phyloP scores from a whole-genome alignment of 352 stramenopile genomes.

The Phytophthora cactorum region DNA sequence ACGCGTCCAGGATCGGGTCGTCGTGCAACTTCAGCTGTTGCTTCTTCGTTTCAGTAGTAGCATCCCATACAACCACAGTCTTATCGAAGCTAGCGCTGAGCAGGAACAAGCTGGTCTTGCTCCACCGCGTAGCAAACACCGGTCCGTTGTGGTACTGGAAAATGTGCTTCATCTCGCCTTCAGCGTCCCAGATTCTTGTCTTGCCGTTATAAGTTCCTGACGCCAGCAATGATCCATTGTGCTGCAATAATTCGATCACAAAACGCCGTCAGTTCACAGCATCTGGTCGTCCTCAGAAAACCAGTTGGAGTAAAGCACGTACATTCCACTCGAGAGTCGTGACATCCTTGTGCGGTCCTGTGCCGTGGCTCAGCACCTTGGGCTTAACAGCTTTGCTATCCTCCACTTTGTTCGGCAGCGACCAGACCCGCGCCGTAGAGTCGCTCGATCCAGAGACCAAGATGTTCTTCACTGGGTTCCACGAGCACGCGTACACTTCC shows the following conservation, averaged over 20 bases:
- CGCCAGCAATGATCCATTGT: slow-evolving; percentile 91
- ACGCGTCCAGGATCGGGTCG: slow-evolving; percentile 90
- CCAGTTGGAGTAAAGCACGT: slow-evolving; percentile 30
- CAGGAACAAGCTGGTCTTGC: slow-evolving; percentile 73
- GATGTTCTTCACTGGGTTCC: slow-evolving; percentile 96
- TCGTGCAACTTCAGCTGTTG: slow-evolving; percentile 95
- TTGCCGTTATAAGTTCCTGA: slow-evolving; percentile 97
- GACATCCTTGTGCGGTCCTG: slow-evolving; percentile 96
- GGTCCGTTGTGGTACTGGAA: slow-evolving; percentile 88
- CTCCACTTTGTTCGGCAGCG: slow-evolving; percentile 79
- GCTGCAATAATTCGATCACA: slow-evolving; percentile 37
- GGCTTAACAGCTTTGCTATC: slow-evolving; percentile 45
- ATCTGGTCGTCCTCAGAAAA: slow-evolving; percentile 6
- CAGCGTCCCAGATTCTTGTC: slow-evolving; percentile 76
- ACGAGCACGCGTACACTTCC: slow-evolving; percentile 97
- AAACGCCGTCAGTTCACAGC: slow-evolving; percentile 25
- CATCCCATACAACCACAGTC: slow-evolving; percentile 85
- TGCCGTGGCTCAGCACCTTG: slow-evolving; percentile 80
- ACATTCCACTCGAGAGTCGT: slow-evolving; percentile 98
- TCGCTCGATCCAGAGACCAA: slow-evolving; percentile 97
- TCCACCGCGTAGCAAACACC: slow-evolving; percentile 88
- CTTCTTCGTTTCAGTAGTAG: slow-evolving; percentile 90
- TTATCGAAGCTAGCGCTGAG: slow-evolving; percentile 89
- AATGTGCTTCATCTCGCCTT: slow-evolving; percentile 84
- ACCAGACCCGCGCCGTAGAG: slow-evolving; percentile 95